These are phyloP conservation scores for Yamadazyma diddensiae DNA, from an alignment of 1,139 yeast genomes.

Conservation along the genomic window DNA sequence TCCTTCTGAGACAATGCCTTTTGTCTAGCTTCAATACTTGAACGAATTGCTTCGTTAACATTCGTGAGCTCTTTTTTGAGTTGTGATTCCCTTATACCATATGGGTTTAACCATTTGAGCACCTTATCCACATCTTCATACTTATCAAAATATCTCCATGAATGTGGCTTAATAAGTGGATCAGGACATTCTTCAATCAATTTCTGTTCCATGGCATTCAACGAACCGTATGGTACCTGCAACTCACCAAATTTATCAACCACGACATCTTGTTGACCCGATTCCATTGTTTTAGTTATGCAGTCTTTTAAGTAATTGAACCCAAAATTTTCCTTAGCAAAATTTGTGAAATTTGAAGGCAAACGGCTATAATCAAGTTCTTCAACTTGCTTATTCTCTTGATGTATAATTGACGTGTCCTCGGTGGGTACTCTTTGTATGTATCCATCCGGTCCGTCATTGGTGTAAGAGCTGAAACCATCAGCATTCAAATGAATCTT, in stretches of 20 bases:
- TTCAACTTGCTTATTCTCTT: slow-evolving; percentile 12
- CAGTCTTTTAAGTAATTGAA: slow-evolving; percentile 19
- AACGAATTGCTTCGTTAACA: slow-evolving; percentile 52
- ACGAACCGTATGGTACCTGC: slow-evolving; percentile 17
- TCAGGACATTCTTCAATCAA: slow-evolving; percentile 64
- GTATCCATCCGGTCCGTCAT: slow-evolving; percentile 4
- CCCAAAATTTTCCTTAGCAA: slow-evolving; percentile 18
- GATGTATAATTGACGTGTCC: slow-evolving; percentile 6
- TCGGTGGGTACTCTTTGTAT: slow-evolving; percentile 4
- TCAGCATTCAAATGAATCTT: slow-evolving; percentile 18
- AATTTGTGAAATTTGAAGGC: slow-evolving; percentile 18
- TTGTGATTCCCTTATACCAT: slow-evolving; percentile 73
- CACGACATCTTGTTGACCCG: slow-evolving; percentile 11
- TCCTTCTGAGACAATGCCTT: slow-evolving; percentile 47
- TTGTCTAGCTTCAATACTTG: slow-evolving; percentile 59
- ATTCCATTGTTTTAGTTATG: slow-evolving; percentile 14
- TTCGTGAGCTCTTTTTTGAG: slow-evolving; percentile 60
- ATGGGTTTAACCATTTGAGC: slow-evolving; percentile 65
- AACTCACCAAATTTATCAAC: slow-evolving; percentile 47
- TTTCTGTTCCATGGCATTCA: slow-evolving; percentile 58
- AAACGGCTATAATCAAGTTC: slow-evolving; percentile 18
- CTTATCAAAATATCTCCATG: slow-evolving; percentile 73
- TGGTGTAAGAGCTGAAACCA: slow-evolving; percentile 5
- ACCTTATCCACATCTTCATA: slow-evolving; percentile 58
- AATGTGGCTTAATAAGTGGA: slow-evolving; percentile 46